phyloP scores from a whole-genome alignment of 805 yeast species.

The Pichia deserticola region DNA sequence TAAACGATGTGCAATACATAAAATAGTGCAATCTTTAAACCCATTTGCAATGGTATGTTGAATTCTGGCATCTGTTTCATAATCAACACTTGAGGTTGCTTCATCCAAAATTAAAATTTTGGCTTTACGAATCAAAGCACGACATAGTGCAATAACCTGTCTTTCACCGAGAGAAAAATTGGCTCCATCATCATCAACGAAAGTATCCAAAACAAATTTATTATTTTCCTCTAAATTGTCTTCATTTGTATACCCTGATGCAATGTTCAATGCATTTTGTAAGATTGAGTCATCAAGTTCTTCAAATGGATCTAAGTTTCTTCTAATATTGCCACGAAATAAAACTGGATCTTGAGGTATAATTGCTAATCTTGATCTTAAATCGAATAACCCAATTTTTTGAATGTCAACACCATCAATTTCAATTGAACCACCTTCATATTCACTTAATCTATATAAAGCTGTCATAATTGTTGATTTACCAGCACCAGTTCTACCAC shows the following conservation, averaged over 20 bases:
- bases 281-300: conserved; percentile 47
- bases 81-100: conserved; percentile 76
- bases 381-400: conserved; percentile 54
- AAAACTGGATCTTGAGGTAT: conserved; percentile 89
- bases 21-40: conserved; percentile 62
- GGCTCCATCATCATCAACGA: conserved; percentile 59
- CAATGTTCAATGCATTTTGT: conserved; percentile 61
- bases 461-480: conserved; percentile 63
- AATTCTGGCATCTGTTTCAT: conserved; percentile 74
- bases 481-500: conserved; percentile 92
- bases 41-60: conserved; percentile 66
- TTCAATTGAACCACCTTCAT: conserved; percentile 43
- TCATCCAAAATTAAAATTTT: conserved; percentile 78
- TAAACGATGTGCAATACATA: conserved; percentile 85
- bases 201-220: conserved; percentile 34
- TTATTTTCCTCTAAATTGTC: conserved; percentile 17
- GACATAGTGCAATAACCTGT: conserved; percentile 72
- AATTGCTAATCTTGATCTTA: conserved; percentile 68
- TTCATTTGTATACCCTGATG: conserved; percentile 25
- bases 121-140: conserved; percentile 72
- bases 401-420: conserved; percentile 69
- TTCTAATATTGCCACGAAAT: conserved; percentile 70
- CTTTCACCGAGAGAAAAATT: conserved; percentile 74
- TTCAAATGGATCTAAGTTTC: conserved; percentile 73
- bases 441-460: conserved; percentile 51